Base-by-base conservation (phyloP, 257 asterid species). In the Primulina eburnea region DNA sequence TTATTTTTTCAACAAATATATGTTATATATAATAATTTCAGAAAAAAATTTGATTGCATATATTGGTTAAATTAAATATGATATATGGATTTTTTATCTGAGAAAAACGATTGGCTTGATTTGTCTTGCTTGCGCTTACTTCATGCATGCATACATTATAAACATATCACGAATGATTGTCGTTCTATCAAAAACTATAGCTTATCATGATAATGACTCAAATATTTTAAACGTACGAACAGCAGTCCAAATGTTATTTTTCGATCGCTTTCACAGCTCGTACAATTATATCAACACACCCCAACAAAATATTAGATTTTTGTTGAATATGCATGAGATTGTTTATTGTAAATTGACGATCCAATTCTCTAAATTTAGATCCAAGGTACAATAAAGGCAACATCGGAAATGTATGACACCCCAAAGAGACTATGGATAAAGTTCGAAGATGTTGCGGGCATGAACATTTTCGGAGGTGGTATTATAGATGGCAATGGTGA, bases 401-500 rank as follows among this genome's bases (percentile, higher is more conserved):
- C 88, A 9, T 81, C 87, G 24, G 57, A 71, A 33, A 78, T 83
- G 76, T 90, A 84, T 38, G 75, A 75, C 1, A 61, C 77, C 40
- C 86, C 88, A 6, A 76, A 78, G 79, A 83, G 87, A 68, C 85
- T 77, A 43, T 93, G 97, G 99, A 77, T 93, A n/a, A 75, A 73
- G 43, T 89, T 93, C 53, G 86, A 87, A 58, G 80, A 86, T 18
- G 77, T 90, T 56, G 73, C 40, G 40, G 77, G 85, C 65, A 75
- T 90, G 58, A 75, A 64, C 8, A 77, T 90, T 69, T 78, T 56
- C 71, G 99, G 99, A 24, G 90, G 92, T 21, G 99, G 99, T 47
- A 82, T 82, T 12, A 76, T 93, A 0, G 86, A 88, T 74, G 99
- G 99, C 18, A 89, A 87, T 66, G 99, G 97, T 11, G 80, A 82